phyloP scores from a whole-genome alignment of 2,329 filamentous ascomycete species.

The Fusarium sp. region DNA sequence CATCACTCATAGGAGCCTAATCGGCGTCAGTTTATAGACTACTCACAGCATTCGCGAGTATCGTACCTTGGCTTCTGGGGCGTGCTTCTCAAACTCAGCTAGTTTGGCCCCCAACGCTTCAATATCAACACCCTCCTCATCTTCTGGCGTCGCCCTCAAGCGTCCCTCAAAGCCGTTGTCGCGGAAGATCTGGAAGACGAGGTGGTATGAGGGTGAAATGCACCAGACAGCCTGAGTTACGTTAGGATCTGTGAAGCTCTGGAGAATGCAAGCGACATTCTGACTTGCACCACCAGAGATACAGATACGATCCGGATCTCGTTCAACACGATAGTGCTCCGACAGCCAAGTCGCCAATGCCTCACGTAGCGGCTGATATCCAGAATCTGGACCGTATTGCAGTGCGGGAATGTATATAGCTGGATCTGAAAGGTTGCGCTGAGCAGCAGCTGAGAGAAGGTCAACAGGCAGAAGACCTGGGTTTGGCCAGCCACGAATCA shows the following conservation, averaged over 20 bases:
- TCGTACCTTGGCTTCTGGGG: constrained; percentile 26
- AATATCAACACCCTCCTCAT: constrained; percentile 80
- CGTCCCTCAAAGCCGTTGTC: constrained; percentile 79
- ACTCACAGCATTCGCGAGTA: not conserved
- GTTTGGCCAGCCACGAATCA: constrained; percentile 75
- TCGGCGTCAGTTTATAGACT: constrained; percentile 2
- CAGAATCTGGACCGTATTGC: constrained; percentile 82
- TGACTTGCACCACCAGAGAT: constrained; percentile 89
- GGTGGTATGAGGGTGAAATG: constrained; percentile 83
- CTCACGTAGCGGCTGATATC: constrained; percentile 75
- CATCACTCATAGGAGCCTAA: constrained; percentile 62
- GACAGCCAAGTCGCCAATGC: constrained; percentile 77
- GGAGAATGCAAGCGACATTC: constrained; percentile 79
- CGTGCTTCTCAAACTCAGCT: constrained; percentile 42
- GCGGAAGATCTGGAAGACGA: constrained; percentile 87
- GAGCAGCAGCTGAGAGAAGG: constrained; percentile 69
- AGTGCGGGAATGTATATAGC: constrained; percentile 71
- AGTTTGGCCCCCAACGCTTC: constrained; percentile 54
- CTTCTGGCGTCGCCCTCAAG: constrained; percentile 78
- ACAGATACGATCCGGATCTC: constrained; percentile 71
- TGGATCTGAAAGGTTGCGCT: constrained; percentile 69
- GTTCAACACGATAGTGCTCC: constrained; percentile 63
- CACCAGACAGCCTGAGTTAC: constrained; percentile 83
- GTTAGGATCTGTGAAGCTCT: constrained; percentile 81
- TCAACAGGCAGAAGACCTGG: constrained; percentile 71